Evolutionary conservation across 345 rosid species (phyloP).

Genomic region (thale cress (Arabidopsis thaliana)): DNA sequence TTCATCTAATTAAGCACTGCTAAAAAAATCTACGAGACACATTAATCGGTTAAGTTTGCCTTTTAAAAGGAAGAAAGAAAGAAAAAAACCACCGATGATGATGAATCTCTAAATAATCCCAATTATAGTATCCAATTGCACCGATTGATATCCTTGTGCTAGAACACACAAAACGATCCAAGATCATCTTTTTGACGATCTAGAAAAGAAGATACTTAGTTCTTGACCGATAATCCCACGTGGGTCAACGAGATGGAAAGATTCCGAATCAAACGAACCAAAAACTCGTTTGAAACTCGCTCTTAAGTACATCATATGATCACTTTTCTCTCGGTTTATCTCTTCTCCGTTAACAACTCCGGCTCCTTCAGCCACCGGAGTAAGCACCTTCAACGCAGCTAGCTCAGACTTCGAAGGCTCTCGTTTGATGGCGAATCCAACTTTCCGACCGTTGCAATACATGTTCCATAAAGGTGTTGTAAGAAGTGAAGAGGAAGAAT

Average conservation of each 20-base stretch:
- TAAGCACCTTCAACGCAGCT: conserved; percentile 58
- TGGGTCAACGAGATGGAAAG: conserved; percentile 77
- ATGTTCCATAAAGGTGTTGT: conserved; percentile 64
- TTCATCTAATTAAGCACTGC: conserved; percentile 34
- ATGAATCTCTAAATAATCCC: conserved; percentile 30
- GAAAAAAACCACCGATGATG: not conserved
- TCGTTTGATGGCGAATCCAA: conserved; percentile 70
- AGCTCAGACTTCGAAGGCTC: conserved; percentile 53
- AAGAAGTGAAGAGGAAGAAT: conserved; percentile 44
- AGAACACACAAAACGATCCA: conserved; percentile 12
- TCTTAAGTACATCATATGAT: conserved; percentile 67
- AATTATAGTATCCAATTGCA: conserved; percentile 32
- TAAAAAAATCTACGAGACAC: conserved; percentile 26
- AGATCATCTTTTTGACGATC: conserved; percentile 40
- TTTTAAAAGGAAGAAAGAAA: not conserved
- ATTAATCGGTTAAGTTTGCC: conserved; percentile 23
- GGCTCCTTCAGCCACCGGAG: conserved; percentile 63
- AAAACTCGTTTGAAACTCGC: conserved; percentile 61
- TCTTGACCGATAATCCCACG: conserved; percentile 73
- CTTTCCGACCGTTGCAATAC: conserved; percentile 74
- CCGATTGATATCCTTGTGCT: conserved; percentile 10
- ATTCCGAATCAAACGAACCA: conserved; percentile 60
- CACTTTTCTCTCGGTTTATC: conserved; percentile 39
- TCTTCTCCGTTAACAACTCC: conserved; percentile 59
- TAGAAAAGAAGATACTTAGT: conserved; percentile 68